Base-by-base conservation (phyloP, 805 yeast species). In the Candida yuanshanica region DNA sequence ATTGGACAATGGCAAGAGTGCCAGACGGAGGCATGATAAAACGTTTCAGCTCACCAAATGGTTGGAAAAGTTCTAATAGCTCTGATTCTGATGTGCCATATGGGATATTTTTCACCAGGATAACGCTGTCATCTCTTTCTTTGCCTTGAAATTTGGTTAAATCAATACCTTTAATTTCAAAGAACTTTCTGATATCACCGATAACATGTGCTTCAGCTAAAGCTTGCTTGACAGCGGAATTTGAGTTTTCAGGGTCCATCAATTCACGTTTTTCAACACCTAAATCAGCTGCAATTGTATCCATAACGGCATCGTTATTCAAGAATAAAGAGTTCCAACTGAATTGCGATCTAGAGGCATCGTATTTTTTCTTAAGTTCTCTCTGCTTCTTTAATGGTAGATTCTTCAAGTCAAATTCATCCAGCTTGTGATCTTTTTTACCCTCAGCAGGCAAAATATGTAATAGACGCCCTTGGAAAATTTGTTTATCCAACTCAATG, bases 181-280 rank as follows among this genome's bases (percentile, higher is more conserved):
- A 93, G 63, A 80, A 93, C 51, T 78, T 77, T 56, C 96, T 77
- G 11, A 93, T 95, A 61, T 83, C 93, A 35, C 90, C 93, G 55
- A 93, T 81, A 14, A 90, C 96, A 56, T 89, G 93, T 2, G 97
- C 95, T 66, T 93, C 99, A 0, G 99, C 98, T 48, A 93, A 73
- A 0, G 99, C 98, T 63, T 90, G 98, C 59, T 90, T 87, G 12
- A 93, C 98, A 1, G 96, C 97, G 39, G 95, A 83, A 45, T 73
- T 80, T 7, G 95, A 74, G 49, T 81, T 86, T 52, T 87, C 84
- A 1, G 96, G 91, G 60, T 93, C 95, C 46, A 93, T 75, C 55
- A 93, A 72, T 43, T 88, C 87, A 7, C 93, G 72, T 62, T 91
- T 93, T 21, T 79, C 60, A 37, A 93, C 69, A 7, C 98, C 98